Evolutionary conservation across 257 asterid genomes (phyloP), one percentile per base, ranked within the genome.

Genomic region (Ilex aquifolium): DNA sequence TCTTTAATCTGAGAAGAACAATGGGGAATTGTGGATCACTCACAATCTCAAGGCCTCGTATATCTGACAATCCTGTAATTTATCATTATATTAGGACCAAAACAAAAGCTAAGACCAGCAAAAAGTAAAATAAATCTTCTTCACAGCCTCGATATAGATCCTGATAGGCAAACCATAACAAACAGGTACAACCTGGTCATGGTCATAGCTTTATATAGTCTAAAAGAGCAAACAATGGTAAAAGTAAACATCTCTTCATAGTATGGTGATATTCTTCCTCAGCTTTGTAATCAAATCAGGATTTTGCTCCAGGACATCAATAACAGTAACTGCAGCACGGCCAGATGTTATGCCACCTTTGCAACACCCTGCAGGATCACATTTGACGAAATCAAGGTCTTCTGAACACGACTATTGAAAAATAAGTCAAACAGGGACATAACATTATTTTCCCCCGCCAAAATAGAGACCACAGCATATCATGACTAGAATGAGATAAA

Each of bases 311-410:
- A 91, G 65, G 64, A 86, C 69, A 70, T 86, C 94, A 57, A 91
- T 73, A 30, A 96, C 96, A 31, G 89, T 91, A 70, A 91, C 84
- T 50, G 98, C 96, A 16, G 91, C 94, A 81, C 94, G 27, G n/a
- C n/a, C n/a, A n/a, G n/a, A n/a, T n/a, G n/a, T n/a, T n/a, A n/a
- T n/a, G n/a, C n/a, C n/a, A n/a, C n/a, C n/a, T n/a, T n/a, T n/a
- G n/a, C n/a, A n/a, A n/a, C n/a, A n/a, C n/a, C n/a, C n/a, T n/a
- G n/a, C n/a, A n/a, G n/a, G n/a, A n/a, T n/a, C 27, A 21, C 27
- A 21, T 21, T 21, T 21, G 27, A 21, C 27, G 27, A 21, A 21
- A 21, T 21, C 27, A 21, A 21, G 27, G 27, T 21, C 27, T 21
- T 21, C 27, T 21, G 27, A 21, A 21, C 27, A 21, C 27, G 27